Evolutionary conservation across 306 rosid genomes (phyloP), one percentile per base, ranked within the genome.

Genomic region (Vachellia collinsii): DNA sequence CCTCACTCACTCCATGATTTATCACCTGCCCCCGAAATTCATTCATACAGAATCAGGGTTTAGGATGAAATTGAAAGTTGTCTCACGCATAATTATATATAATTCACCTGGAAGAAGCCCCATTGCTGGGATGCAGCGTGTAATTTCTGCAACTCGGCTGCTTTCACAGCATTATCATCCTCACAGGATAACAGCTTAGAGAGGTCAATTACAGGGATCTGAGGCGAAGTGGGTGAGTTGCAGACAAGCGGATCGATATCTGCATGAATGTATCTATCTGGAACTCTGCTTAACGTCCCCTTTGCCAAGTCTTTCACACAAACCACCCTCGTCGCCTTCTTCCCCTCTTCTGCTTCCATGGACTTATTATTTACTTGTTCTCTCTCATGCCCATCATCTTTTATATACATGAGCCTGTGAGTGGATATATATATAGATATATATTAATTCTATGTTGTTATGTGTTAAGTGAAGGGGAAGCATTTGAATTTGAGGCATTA

Each of bases 31-130:
- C 16, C 51, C 8, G 1, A 19, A 17, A 19, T 53, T 6, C 9
- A 53, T 46, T 3, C 51, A 46, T 46, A 3, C 51, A 48, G 16
- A 46, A 11, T 46, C 11, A 46, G 16, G 50, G 8, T 46, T 7
- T 3, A 46, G 50, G 50, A 48, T 48, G 1, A 48, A 41, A 41
- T 41, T 41, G 1, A 41, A 48, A 48, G 53, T 5, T 48, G 53
- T 2, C 53, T 48, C 16, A 48, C 12, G 34, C 34, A 50, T 4
- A 0, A 12, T 14, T 3, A 14, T 16, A 29, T 4, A 50, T 20
- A 19, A 19, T 56, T 56, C 34, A 86, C 90, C 85, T 86, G 87
- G 51, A 86, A 86, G 54, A 84, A 87, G 17, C 90, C 88, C 92
- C 90, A 86, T 5, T 89, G 65, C 59, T 79, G 81, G 85, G 87